A percentile compares a stretch with the other conserved stretches of the same genome.
Evolutionary conservation across 108 stramenopile genomes (phyloP).

Genomic region (Skeletonema menzelii): DNA sequence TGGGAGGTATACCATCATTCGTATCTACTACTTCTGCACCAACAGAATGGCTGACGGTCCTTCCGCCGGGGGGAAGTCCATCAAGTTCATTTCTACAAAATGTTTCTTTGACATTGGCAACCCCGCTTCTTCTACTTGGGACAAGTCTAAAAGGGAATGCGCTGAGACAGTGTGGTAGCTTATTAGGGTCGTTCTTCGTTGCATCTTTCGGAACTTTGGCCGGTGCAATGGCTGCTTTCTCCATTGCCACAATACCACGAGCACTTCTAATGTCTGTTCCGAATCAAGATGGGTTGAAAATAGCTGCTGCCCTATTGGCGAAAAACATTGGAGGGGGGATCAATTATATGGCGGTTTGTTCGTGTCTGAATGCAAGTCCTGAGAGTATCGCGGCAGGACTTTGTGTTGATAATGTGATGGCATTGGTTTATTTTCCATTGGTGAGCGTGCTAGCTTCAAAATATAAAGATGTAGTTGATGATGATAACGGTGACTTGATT

Average conservation of each 20-base stretch:
- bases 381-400: constrained; percentile 72
- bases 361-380: constrained; percentile 51
- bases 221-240: constrained; percentile 59
- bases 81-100: constrained; percentile 29
- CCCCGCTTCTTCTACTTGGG: constrained; percentile 76
- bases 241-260: constrained; percentile 5
- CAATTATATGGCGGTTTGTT: constrained; percentile 80
- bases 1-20: constrained; percentile 36
- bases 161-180: constrained; percentile 43
- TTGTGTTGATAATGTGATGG: constrained; percentile 80
- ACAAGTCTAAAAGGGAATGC: constrained; percentile 54
- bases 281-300: constrained; percentile 57
- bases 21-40: neutral
- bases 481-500: constrained; percentile 3
- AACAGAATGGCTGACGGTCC: constrained; percentile 10
- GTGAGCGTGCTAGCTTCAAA: constrained; percentile 58
- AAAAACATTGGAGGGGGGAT: constrained; percentile 89
- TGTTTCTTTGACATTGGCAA: constrained; percentile 60
- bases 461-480: constrained; percentile 51
- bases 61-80: constrained; percentile 64
- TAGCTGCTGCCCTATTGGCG: constrained; percentile 75
- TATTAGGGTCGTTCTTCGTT: constrained; percentile 59
- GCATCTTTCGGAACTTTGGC: constrained; percentile 65
- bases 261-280: constrained; percentile 34
- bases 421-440: constrained; percentile 76